phyloP scores from a whole-genome alignment of 129 eudicot species.

The Centaurea solstitialis region DNA sequence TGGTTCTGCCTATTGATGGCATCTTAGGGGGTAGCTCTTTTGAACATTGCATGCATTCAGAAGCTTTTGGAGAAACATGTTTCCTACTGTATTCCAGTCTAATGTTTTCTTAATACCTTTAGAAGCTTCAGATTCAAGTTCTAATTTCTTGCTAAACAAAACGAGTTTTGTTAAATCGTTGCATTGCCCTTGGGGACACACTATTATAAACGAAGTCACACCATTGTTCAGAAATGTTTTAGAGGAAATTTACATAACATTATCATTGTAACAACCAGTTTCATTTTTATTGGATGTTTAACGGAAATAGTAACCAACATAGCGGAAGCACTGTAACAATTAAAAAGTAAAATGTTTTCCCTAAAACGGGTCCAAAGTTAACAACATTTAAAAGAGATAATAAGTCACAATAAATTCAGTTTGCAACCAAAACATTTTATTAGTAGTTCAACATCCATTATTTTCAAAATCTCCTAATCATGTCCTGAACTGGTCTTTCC shows the following conservation, averaged over 20 bases:
- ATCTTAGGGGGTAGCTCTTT: conserved; percentile 51
- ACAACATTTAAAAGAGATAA: too few species aligned
- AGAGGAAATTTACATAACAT: conserved; percentile 66
- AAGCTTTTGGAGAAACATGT: conserved; percentile 2
- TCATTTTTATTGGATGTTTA: too few species aligned
- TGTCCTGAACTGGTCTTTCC: too few species aligned
- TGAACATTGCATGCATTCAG: background rate
- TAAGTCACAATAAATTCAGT: too few species aligned
- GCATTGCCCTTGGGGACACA: conserved; percentile 90
- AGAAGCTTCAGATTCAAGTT: conserved; percentile 47
- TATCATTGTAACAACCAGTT: too few species aligned
- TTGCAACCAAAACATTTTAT: too few species aligned
- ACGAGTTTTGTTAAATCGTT: conserved; percentile 43
- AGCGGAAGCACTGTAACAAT: too few species aligned
- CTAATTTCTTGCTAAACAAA: conserved; percentile 32
- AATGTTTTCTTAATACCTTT: conserved; percentile 17
- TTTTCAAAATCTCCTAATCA: too few species aligned
- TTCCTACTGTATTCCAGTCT: conserved; percentile 1
- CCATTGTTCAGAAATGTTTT: conserved; percentile 67
- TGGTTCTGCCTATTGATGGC: conserved; percentile 62
- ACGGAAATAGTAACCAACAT: too few species aligned
- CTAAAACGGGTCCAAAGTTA: too few species aligned
- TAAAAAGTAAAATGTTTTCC: too few species aligned
- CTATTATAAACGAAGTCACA: conserved; percentile 75
- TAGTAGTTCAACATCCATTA: too few species aligned